Evolutionary conservation across 73 alveolate species (phyloP).

Genomic region (Diophrys sp.): DNA sequence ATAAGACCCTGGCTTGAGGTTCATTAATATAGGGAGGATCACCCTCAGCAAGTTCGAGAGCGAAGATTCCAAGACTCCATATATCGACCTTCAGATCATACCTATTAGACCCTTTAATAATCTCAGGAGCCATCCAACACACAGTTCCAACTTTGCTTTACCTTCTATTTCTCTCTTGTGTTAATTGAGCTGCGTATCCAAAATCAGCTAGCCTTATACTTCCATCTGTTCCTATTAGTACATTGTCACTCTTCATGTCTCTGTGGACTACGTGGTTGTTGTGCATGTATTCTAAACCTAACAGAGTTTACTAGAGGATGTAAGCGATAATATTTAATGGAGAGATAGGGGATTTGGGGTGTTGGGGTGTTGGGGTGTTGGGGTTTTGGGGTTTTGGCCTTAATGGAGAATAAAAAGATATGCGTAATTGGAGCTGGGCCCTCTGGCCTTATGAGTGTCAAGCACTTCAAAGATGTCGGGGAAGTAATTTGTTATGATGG

Average conservation of each 20-base stretch:
- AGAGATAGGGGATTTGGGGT: no score
- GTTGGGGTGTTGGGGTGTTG: no score
- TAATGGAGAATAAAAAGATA: background rate
- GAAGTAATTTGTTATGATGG: constrained; percentile 1
- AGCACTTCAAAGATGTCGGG: constrained; percentile 16
- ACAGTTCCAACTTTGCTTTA: constrained; percentile 82
- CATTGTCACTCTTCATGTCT: constrained; percentile 79
- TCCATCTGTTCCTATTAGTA: constrained; percentile 28
- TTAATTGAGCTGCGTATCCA: constrained; percentile 68
- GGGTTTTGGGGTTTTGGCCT: constrained; percentile 17
- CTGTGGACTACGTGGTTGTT: constrained; percentile 66
- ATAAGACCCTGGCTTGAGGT: background rate
- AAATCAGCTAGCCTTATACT: constrained; percentile 55
- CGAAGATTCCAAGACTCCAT: constrained; percentile 14
- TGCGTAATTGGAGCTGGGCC: constrained; percentile 28
- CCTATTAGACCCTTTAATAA: constrained; percentile 49
- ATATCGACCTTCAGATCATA: background rate
- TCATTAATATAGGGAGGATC: background rate
- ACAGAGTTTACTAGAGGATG: constrained; percentile 25
- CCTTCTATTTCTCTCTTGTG: constrained; percentile 74
- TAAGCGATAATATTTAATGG: constrained; percentile 35
- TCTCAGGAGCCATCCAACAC: constrained; percentile 94
- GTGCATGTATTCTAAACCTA: constrained; percentile 45
- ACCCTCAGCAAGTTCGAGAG: constrained; percentile 6
- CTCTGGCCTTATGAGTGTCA: constrained; percentile 1